Base-by-base conservation (phyloP, 805 yeast species). In the Candida methanosorbosa region DNA sequence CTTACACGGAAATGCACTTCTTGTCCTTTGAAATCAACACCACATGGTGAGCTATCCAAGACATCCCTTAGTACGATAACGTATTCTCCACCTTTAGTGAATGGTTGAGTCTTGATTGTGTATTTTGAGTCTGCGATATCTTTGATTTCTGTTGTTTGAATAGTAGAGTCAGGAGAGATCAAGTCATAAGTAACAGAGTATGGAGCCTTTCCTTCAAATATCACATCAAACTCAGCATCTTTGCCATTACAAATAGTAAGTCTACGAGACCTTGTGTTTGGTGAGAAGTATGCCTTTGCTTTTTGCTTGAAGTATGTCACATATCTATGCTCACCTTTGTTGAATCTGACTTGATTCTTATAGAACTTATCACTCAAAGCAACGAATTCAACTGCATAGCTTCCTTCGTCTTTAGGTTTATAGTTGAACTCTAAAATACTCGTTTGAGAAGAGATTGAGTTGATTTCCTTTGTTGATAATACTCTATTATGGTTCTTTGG, bases 381-480 rank as follows among this genome's bases (percentile, higher is more conserved):
- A 24, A 71, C 63, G 57, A 92, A 84, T 20, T 74, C 76, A 36
- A 90, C 79, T 21, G 77, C 77, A 52, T 82, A 92, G 20, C 71
- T 72, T 1, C 98, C 98, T 45, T 86, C 95, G 3, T 68, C 63
- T 2, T 75, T 69, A 3, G 99, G 97, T 40, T 72, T 73, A 56
- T 82, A 87, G 32, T 71, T 66, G 46, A 82, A 75, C 40, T 74
- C 59, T 15, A 51, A 41, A 2, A 45, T 38, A 0, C 49, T 43
- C 1, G 57, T 44, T 5, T 49, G 52, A 0, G 72, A 57, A 26
- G 45, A 54, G 13, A 70, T 39, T 1, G 39, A 38, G 19, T 63
- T 50, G 1, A 49, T 44, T 5, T 49, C 44, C 21, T 45, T 49
- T 4, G 50, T 43, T 5, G 49, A 37, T 2, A 54, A 4, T 2